phyloP scores from a whole-genome alignment of 306 rosid species.

The Phaseolus lunatus region DNA sequence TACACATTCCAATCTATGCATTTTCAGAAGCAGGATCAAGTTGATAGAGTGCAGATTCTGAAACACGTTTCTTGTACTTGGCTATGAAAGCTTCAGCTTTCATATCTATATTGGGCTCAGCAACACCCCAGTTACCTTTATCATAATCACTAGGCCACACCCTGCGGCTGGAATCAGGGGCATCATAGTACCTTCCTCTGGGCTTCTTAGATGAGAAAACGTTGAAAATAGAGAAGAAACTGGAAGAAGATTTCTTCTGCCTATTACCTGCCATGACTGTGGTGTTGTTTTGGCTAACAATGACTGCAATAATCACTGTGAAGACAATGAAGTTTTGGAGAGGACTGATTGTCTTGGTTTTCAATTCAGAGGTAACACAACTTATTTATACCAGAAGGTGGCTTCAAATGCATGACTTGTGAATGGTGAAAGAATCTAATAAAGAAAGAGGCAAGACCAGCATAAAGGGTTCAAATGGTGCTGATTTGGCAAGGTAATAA shows the following conservation, averaged over 20 bases:
- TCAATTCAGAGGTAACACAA: not conserved
- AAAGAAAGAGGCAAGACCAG: conserved; percentile 21
- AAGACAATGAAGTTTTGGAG: not conserved
- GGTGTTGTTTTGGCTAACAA: not conserved
- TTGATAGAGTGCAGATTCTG: conserved; percentile 51
- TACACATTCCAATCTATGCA: conserved; percentile 16
- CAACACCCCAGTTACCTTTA: conserved; percentile 55
- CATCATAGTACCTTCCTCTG: conserved; percentile 37
- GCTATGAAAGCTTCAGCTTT: conserved; percentile 64
- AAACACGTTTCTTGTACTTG: conserved; percentile 51
- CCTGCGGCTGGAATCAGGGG: conserved; percentile 41
- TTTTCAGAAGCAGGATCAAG: conserved; percentile 2
- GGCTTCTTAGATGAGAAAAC: conserved; percentile 50
- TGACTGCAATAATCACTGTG: not conserved
- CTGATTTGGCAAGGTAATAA: conserved; percentile 28
- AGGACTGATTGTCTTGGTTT: conserved; percentile 3
- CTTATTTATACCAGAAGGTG: not conserved
- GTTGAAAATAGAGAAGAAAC: conserved; percentile 64
- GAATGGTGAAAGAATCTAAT: conserved; percentile 39
- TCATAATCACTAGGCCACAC: conserved; percentile 75
- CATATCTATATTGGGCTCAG: conserved; percentile 64
- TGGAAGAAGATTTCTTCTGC: conserved; percentile 51
- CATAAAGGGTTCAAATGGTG: conserved; percentile 41
- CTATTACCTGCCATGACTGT: conserved; percentile 47
- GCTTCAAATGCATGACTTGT: not conserved